Base-by-base conservation (phyloP, 768 basidiomycete genomes). In the Naematelia encephala region DNA sequence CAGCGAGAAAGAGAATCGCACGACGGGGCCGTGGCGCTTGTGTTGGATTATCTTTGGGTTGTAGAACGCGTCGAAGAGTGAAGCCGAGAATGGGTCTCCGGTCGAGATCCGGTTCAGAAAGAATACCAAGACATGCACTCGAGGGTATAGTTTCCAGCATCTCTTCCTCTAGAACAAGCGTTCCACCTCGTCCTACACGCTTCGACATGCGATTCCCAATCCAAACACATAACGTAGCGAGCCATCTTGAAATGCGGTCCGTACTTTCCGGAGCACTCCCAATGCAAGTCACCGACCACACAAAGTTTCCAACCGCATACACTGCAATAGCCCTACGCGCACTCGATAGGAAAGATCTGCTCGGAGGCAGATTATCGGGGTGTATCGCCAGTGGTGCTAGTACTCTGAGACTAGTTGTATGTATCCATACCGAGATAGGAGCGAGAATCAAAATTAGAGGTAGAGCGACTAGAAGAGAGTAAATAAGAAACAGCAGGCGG, bases 271-370 rank as follows among this genome's bases (percentile, higher is more conserved):
- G 61, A 13, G 61, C 53, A 34, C 8, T 27, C 8, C 61, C 61
- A 16, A 54, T 44, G 21, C 51, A 19, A 1, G 61, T 63, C 16
- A 63, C 59, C 2, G 57, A 27, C 61, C 61, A 63, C 11, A 59
- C 23, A 14, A 49, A n/a, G 19, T 21, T 34, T 8, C 51, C 19
- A 21, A 63, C 10, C 27, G 16, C 12, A 29, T 59, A 63, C 23
- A 49, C 50, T 26, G 21, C 34, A 5, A 59, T 22, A 10, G 56
- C 56, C n/a, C 61, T 25, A 8, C 44, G 1, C 19, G 27, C 0
- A 16, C 49, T 42, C 8, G 14, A 23, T n/a, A 29, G 10, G 44
- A 19, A 10, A n/a, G 49, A 1, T 16, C 19, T 21, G 10, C 34
- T 16, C 1, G 61, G 61, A 4, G 61, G 56, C 3, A 57, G 49